phyloP scores from a whole-genome alignment of 768 basidiomycete species.

The Auriculariales sp. region DNA sequence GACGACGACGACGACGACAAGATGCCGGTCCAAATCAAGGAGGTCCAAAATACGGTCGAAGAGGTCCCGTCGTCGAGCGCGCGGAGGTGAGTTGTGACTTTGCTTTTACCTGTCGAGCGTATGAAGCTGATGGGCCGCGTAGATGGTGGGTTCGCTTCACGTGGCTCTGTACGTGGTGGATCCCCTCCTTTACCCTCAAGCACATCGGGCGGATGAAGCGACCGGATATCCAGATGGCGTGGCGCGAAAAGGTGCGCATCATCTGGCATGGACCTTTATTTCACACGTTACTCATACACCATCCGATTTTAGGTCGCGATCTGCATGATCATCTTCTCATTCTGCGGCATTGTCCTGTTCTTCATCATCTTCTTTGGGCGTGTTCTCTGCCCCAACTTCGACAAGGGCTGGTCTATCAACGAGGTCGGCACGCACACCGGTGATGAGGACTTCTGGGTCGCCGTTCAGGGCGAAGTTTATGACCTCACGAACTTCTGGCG shows the following conservation, averaged over 20 bases:
- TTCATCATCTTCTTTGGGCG: constrained; percentile 80
- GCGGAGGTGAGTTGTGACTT: too few species aligned
- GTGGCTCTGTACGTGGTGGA: constrained; percentile 62
- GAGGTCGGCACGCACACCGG: constrained; percentile 67
- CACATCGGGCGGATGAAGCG: constrained; percentile 82
- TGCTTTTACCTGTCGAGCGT: too few species aligned
- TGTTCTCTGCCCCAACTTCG: constrained; percentile 70
- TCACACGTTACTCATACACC: background rate
- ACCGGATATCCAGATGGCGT: constrained; percentile 79
- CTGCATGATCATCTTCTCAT: constrained; percentile 64
- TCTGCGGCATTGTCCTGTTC: constrained; percentile 70
- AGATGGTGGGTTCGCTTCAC: constrained; percentile 79
- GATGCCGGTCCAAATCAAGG: constrained; percentile 46
- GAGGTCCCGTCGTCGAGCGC: constrained; percentile 60
- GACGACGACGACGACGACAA: background rate
- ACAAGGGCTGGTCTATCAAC: constrained; percentile 66
- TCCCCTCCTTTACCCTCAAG: constrained; percentile 56
- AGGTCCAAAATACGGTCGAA: constrained; percentile 60
- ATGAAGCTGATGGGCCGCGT: too few species aligned
- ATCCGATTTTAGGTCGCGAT: constrained; percentile 32
- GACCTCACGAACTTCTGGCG: constrained; percentile 71
- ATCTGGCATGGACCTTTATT: background rate
- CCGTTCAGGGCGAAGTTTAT: constrained; percentile 73
- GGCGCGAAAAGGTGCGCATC: constrained; percentile 66
- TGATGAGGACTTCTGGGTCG: constrained; percentile 66